Evolutionary conservation across 768 basidiomycete species (phyloP).

Genomic region (Mycena amicta): DNA sequence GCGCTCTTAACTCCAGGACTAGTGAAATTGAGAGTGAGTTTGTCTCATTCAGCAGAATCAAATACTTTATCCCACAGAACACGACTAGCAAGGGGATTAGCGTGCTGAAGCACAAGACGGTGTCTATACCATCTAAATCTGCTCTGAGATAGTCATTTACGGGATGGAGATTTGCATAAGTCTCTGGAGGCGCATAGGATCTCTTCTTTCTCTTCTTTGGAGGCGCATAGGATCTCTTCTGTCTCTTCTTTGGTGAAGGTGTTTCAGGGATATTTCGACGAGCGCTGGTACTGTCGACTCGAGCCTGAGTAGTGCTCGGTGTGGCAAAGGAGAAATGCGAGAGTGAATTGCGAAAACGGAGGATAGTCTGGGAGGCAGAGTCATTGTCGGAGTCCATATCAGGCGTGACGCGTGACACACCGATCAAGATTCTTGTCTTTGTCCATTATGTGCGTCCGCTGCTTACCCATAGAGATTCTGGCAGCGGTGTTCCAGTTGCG

Average conservation of each 20-base stretch:
- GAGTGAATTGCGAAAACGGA: neutral
- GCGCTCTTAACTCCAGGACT: slow-evolving; percentile 75
- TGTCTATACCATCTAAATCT: slow-evolving; percentile 58
- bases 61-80: slow-evolving; percentile 87
- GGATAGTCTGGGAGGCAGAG: neutral
- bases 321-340: neutral
- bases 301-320: neutral
- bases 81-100: slow-evolving; percentile 62
- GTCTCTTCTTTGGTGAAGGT: too few relatives aligned
- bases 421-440: neutral
- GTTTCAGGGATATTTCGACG: too few relatives aligned
- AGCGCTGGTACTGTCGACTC: too few relatives aligned
- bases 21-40: neutral
- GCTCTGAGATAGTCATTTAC: slow-evolving; percentile 55
- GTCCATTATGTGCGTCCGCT: neutral
- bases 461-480: neutral
- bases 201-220: slow-evolving; percentile 37
- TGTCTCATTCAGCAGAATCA: too few relatives aligned
- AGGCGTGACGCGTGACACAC: neutral
- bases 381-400: neutral
- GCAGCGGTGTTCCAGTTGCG: slow-evolving; percentile 17
- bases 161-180: slow-evolving; percentile 51
- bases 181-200: slow-evolving; percentile 53
- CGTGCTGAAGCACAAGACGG: neutral
- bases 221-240: slow-evolving; percentile 13